phyloP scores from a whole-genome alignment of 2,329 filamentous ascomycete species.

The Endothia cerciana region DNA sequence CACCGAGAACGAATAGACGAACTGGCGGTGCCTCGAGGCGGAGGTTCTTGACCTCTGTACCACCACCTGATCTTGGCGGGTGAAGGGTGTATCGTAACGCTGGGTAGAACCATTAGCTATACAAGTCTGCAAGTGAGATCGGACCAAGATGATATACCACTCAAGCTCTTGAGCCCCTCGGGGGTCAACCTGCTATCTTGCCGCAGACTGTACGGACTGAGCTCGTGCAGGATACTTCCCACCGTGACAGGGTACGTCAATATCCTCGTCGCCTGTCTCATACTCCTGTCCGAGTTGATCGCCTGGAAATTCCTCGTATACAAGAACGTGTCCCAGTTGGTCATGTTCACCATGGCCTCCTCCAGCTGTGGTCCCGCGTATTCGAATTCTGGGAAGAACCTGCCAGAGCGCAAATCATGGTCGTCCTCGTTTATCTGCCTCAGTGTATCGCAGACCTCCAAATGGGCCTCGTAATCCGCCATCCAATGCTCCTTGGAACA shows the following conservation, averaged over 20 bases:
- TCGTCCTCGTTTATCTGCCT: constrained; percentile 97
- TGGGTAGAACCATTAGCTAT: constrained; percentile 40
- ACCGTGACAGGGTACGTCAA: constrained; percentile 94
- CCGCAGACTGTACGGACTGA: constrained; percentile 88
- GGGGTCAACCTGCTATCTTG: constrained; percentile 75
- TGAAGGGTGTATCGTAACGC: constrained; percentile 93
- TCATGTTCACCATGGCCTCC: constrained; percentile 94
- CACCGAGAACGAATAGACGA: constrained; percentile 89
- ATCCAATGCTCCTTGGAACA: constrained; percentile 96
- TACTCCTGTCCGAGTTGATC: constrained; percentile 84
- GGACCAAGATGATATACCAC: constrained; percentile 60
- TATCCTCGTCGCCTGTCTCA: constrained; percentile 91
- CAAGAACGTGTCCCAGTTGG: constrained; percentile 96
- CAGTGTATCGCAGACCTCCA: constrained; percentile 90
- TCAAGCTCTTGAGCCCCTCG: constrained; percentile 92
- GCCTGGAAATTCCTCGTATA: constrained; percentile 92
- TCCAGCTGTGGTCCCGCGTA: constrained; percentile 90
- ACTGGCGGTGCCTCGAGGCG: constrained; percentile 85
- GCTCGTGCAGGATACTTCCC: constrained; percentile 87
- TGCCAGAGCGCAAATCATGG: constrained; percentile 87
- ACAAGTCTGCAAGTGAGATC: background rate
- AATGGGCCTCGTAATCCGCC: constrained; percentile 90
- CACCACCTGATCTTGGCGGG: constrained; percentile 78
- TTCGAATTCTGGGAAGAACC: constrained; percentile 91
- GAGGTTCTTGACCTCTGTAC: constrained; percentile 74